Evolutionary conservation across 23 red algal genomes (phyloP).

Genomic region (Gracilaria gracilis): DNA sequence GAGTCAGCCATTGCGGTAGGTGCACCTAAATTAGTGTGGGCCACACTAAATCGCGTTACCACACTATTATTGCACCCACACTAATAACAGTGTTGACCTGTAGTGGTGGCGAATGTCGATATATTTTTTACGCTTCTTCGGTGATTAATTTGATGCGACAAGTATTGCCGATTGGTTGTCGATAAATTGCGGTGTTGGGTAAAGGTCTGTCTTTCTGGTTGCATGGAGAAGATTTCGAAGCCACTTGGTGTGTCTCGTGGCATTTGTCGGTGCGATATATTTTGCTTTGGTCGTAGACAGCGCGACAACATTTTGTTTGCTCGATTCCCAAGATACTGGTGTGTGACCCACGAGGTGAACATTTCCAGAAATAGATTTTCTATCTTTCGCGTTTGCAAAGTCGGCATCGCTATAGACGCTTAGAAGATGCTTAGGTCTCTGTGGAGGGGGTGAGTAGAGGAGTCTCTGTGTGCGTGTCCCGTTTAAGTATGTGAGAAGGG

Average conservation of each 20-base stretch:
- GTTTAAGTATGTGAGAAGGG: not conserved
- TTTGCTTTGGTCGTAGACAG: constrained; percentile 17
- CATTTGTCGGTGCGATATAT: not conserved
- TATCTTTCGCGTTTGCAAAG: not conserved
- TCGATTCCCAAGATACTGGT: not conserved
- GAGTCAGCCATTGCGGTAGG: too few relatives aligned
- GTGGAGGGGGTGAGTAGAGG: too few relatives aligned
- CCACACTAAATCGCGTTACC: too few relatives aligned
- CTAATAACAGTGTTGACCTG: too few relatives aligned
- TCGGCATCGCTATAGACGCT: constrained; percentile 35
- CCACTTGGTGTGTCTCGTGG: constrained; percentile 6
- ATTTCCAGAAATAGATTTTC: constrained; percentile 9
- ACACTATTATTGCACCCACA: too few relatives aligned
- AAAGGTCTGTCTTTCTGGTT: not conserved
- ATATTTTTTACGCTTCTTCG: constrained; percentile 16
- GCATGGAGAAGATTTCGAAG: not conserved
- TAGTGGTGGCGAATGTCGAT: constrained; percentile 19
- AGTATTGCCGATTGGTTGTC: constrained; percentile 10
- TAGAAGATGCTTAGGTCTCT: not conserved
- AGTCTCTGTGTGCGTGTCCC: too few relatives aligned
- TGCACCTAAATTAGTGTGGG: too few relatives aligned
- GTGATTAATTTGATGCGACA: not conserved
- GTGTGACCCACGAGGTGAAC: not conserved
- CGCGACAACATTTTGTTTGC: not conserved
- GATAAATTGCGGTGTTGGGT: constrained; percentile 16